A percentile compares a stretch with the other conserved stretches of the same genome.
These are phyloP conservation scores for Pseudovirgaria hyperparasitica DNA, from an alignment of 2,329 filamentous ascomycete species.

Conservation along the genomic window DNA sequence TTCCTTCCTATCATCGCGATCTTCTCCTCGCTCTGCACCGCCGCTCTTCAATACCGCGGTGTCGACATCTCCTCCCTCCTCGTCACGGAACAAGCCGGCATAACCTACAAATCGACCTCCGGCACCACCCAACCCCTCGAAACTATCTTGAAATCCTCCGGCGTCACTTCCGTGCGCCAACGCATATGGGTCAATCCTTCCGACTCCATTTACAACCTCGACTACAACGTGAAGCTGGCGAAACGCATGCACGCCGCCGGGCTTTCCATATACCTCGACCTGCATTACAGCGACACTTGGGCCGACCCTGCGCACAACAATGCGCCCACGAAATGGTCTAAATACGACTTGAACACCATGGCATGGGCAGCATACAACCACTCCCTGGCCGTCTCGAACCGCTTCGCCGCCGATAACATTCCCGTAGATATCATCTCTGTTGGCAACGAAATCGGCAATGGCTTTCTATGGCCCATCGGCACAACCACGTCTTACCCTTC, in stretches of 20 bases:
- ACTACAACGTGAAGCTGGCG: conserved; percentile 58
- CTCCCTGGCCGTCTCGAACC: conserved; percentile 48
- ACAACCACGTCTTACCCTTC: conserved; percentile 40
- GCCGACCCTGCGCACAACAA: conserved; percentile 53
- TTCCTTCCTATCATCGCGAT: conserved; percentile 11
- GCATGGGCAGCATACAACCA: conserved; percentile 56
- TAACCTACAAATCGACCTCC: conserved; percentile 45
- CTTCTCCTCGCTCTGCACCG: conserved; percentile 17
- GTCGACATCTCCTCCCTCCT: conserved; percentile 59
- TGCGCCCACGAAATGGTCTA: conserved; percentile 50
- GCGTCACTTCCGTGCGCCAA: conserved; percentile 59
- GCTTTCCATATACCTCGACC: conserved; percentile 46
- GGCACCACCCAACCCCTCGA: conserved; percentile 46
- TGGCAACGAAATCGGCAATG: conserved; percentile 59
- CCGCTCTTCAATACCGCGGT: conserved; percentile 49
- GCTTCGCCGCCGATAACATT: conserved; percentile 44
- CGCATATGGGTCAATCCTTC: conserved; percentile 55
- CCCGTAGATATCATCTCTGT: conserved; percentile 52
- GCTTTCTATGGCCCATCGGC: conserved; percentile 55
- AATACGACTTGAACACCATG: conserved; percentile 44
- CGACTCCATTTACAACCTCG: conserved; percentile 52
- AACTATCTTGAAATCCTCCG: conserved; percentile 45
- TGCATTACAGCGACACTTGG: conserved; percentile 60
- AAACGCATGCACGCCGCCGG: conserved; percentile 51
- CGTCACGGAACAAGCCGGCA: conserved; percentile 49